Percentiles rank a stretch among this genome's conserved stretches.
Conservation (phyloP, 2,329 filamentous ascomycete species). For the Fusarium liriodendri region DNA sequence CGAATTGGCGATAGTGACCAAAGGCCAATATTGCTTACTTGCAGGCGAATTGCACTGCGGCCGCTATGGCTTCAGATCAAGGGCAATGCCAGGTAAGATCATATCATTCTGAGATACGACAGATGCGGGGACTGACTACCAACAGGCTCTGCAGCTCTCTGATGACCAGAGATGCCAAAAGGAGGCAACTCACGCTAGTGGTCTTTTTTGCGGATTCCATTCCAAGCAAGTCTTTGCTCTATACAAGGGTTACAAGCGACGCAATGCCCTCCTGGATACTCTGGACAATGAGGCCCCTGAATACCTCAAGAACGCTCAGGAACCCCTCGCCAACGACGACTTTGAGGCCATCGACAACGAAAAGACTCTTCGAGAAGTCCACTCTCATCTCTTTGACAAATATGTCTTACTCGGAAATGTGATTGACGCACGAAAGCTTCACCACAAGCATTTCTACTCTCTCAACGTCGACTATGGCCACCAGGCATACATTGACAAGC, state of each 20-base stretch:
- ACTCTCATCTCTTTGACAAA: slow-evolving; percentile 38
- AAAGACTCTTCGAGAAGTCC: slow-evolving; percentile 20
- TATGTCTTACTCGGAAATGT: slow-evolving; percentile 38
- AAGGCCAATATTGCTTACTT: neutral
- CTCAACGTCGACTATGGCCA: slow-evolving; percentile 41
- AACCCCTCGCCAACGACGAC: slow-evolving; percentile 37
- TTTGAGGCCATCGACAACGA: slow-evolving; percentile 27
- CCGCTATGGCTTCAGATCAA: slow-evolving; percentile 3
- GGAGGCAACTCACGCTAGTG: slow-evolving; percentile 45
- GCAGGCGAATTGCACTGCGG: neutral
- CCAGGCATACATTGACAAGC: slow-evolving; percentile 42
- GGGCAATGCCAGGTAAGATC: slow-evolving; percentile 11
- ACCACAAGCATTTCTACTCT: slow-evolving; percentile 43
- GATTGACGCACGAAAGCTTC: slow-evolving; percentile 41
- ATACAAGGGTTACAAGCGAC: slow-evolving; percentile 43
- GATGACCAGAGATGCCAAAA: slow-evolving; percentile 70
- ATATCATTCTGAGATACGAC: rapidly evolving
- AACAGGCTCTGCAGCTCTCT: slow-evolving; percentile 31
- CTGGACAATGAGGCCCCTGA: slow-evolving; percentile 27
- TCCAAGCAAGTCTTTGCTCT: slow-evolving; percentile 37
- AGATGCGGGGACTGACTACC: neutral
- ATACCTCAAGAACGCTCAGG: slow-evolving; percentile 17
- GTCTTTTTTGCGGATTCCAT: slow-evolving; percentile 42
- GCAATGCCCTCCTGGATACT: slow-evolving; percentile 38
- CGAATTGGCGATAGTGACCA: neutral